These are phyloP conservation scores for Hanseniaspora sp. DNA, from an alignment of 1,139 yeast species.

Conservation along the genomic window DNA sequence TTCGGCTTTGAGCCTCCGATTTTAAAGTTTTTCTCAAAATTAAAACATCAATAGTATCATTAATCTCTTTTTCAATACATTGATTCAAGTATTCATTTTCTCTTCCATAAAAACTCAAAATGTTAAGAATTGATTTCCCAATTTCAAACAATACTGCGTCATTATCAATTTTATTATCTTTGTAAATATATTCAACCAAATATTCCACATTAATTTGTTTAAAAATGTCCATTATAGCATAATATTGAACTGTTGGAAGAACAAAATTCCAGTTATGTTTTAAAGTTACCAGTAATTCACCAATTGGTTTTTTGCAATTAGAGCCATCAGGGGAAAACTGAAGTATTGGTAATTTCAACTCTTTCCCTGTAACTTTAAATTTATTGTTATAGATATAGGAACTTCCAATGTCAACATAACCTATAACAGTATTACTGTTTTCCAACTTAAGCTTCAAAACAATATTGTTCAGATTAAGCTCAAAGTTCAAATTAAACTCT, in stretches of 20 bases:
- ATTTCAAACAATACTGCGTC: constrained; percentile 23
- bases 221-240: constrained; percentile 47
- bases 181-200: constrained; percentile 36
- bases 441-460: constrained; percentile 38
- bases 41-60: constrained; percentile 32
- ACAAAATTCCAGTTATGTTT: constrained; percentile 36
- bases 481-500: constrained; percentile 38
- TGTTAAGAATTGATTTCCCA: constrained; percentile 52
- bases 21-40: constrained; percentile 21
- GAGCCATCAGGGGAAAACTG: constrained; percentile 6
- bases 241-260: constrained; percentile 48
- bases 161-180: constrained; percentile 9
- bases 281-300: constrained; percentile 42
- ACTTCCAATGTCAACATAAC: constrained; percentile 1
- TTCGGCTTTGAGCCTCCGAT: constrained; percentile 17
- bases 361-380: constrained; percentile 21
- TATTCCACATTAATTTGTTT: constrained; percentile 41
- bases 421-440: constrained; percentile 18
- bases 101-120: constrained; percentile 51
- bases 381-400: constrained; percentile 15
- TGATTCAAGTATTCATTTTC: constrained; percentile 62
- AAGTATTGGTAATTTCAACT: constrained; percentile 30
- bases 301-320: not conserved
- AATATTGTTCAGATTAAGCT: constrained; percentile 46
- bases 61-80: constrained; percentile 54